Conservation (phyloP, 1,284 basidiomycete species). For the Chondrostereum purpureum region DNA sequence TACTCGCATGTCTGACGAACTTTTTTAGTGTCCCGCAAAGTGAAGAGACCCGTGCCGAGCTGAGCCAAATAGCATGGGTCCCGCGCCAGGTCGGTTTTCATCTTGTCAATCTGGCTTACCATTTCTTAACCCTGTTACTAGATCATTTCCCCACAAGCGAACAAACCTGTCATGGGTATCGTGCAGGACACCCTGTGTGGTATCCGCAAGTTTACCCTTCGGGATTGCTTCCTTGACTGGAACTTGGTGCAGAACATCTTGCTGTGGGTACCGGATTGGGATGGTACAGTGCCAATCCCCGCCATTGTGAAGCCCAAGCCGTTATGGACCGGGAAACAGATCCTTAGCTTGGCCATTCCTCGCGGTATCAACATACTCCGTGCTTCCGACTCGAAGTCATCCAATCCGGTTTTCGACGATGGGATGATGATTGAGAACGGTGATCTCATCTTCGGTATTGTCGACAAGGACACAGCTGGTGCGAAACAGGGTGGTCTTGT, state of each 20-base stretch:
- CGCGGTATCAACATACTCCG: conserved; percentile 93
- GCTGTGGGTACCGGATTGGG: conserved; percentile 97
- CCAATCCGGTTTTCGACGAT: conserved; percentile 84
- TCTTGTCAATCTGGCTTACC: conserved; percentile 1
- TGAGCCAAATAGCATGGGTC: conserved; percentile 99
- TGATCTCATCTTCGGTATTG: conserved; percentile 91
- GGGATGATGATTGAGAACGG: conserved; percentile 98
- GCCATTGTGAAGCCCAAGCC: conserved; percentile 96
- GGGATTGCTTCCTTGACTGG: conserved; percentile 93
- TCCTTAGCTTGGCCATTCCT: conserved; percentile 90
- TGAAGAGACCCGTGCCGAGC: conserved; percentile 97
- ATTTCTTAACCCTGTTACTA: conserved; percentile 26
- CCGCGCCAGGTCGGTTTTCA: conserved; percentile 72
- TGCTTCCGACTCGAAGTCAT: conserved; percentile 72
- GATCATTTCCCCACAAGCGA: conserved; percentile 99
- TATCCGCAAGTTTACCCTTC: conserved; percentile 94
- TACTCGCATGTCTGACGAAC: conserved; percentile 9
- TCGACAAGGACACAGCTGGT: conserved; percentile 98
- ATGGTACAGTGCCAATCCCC: conserved; percentile 87
- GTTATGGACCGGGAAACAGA: conserved; percentile 97
- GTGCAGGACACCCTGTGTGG: conserved; percentile 99
- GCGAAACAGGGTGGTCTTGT: conserved; percentile 92
- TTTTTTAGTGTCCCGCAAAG: conserved; percentile 84
- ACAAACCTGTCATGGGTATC: conserved; percentile 99
- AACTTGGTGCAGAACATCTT: conserved; percentile 94